These are phyloP conservation scores for Tylopilus sp. DNA, from an alignment of 768 basidiomycete species.

Conservation along the genomic window DNA sequence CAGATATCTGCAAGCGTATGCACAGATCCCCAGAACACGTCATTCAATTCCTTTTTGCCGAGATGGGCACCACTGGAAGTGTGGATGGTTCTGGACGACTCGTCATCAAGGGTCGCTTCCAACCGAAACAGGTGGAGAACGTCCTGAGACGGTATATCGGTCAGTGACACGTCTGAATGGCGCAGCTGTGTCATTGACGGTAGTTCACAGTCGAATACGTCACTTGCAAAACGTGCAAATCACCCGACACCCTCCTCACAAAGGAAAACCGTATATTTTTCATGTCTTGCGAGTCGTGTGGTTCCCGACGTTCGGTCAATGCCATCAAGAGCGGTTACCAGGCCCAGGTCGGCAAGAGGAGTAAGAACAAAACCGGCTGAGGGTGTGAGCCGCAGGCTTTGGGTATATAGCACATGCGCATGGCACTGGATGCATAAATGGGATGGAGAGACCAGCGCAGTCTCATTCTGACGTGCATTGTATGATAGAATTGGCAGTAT, in stretches of 20 bases:
- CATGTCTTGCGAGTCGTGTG: slow-evolving; percentile 90
- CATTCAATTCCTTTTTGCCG: slow-evolving; percentile 94
- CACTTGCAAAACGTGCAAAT: slow-evolving; percentile 99
- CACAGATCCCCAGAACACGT: slow-evolving; percentile 97
- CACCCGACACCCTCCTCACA: slow-evolving; percentile 91
- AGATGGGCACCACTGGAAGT: slow-evolving; percentile 96
- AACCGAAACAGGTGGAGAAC: slow-evolving; percentile 98
- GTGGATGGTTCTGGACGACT: slow-evolving; percentile 90
- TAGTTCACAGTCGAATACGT: slow-evolving; percentile 83
- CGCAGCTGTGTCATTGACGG: background rate
- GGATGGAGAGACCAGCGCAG: too few relatives aligned
- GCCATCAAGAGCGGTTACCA: slow-evolving; percentile 99
- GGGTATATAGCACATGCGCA: background rate
- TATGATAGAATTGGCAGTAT: slow-evolving; percentile 10
- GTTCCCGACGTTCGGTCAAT: slow-evolving; percentile 86
- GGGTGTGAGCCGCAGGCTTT: slow-evolving; percentile 30
- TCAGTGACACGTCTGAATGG: slow-evolving; percentile 36
- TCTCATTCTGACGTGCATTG: slow-evolving; percentile 5
- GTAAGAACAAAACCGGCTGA: slow-evolving; percentile 74
- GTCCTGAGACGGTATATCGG: slow-evolving; percentile 95
- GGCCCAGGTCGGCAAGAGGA: slow-evolving; percentile 88
- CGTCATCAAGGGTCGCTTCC: slow-evolving; percentile 97
- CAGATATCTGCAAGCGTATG: slow-evolving; percentile 98
- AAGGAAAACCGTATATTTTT: slow-evolving; percentile 99
- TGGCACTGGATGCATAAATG: slow-evolving; percentile 3